Base-by-base conservation (phyloP, 2,329 filamentous ascomycete genomes). In the Ceratocystis ficicola region DNA sequence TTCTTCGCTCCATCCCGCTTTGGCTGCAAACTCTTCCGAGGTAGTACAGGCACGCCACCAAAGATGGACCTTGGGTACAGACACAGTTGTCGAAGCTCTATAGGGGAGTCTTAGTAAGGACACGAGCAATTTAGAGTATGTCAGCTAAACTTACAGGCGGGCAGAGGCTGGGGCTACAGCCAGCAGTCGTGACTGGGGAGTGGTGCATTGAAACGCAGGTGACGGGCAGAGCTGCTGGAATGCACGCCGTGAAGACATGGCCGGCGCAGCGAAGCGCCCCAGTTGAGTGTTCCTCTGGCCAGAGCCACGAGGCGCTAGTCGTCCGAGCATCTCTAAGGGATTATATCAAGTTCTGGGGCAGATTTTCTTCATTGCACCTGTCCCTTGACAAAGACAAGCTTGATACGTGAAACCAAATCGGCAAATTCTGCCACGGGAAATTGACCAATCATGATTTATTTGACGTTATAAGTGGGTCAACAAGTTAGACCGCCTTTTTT, bases 31-130 rank as follows among this genome's bases (percentile, higher is more conserved):
- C 44, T 67, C 66, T 48, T 67, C 66, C 4, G 63, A 65, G 28
- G 63, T 63, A 22, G 17, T 50, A 32, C 66, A 67, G 15, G 59
- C 63, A 28, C 66, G 63, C 66, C 66, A 67, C 66, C 66, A 67
- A 15, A 67, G 61, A 17, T 63, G 62, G 44, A 63, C 20, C 17
- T 63, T 63, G 5, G 46, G 46, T 12, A 10, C 15, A n/a, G 15
- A 22, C 8, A 44, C 28, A n/a, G 48, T 7, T 32, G 66, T 67
- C n/a, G 63, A 65, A 15, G 50, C 10, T n/a, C 66, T 67, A 25
- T 28, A 22, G 63, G 15, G 15, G 10, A 25, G n/a, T 17, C 6
- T 63, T 32, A 65, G 41, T 17, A 41, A 22, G 48, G 4, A 12
- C 25, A 12, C 28, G 2, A 10, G 12, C 15, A 7, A 17, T 28